phyloP scores from a whole-genome alignment of 1,284 basidiomycete genomes.

The Schizophyllum commune region DNA sequence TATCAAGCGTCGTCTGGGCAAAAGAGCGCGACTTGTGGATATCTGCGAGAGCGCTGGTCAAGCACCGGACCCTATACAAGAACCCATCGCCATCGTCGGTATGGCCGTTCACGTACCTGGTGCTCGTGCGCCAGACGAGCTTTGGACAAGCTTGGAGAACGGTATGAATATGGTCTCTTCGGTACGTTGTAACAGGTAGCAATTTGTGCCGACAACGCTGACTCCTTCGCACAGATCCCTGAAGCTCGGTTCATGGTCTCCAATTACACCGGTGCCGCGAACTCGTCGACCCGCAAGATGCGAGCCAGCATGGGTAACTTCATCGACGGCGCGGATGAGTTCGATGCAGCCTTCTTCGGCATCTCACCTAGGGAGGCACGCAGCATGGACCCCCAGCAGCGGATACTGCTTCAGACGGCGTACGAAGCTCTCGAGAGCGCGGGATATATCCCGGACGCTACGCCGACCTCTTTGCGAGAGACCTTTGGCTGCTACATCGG shows the following conservation, averaged over 20 bases:
- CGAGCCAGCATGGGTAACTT: slow-evolving; percentile 58
- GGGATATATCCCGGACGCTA: slow-evolving; percentile 57
- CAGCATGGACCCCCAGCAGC: slow-evolving; percentile 70
- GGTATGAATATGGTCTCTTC: slow-evolving; percentile 52
- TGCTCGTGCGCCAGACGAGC: slow-evolving; percentile 33
- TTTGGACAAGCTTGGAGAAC: slow-evolving; percentile 54
- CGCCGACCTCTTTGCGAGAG: slow-evolving; percentile 23
- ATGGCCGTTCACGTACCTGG: slow-evolving; percentile 64
- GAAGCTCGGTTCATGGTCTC: slow-evolving; percentile 44
- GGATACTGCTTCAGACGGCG: slow-evolving; percentile 55
- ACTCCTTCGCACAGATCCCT: slow-evolving; percentile 44
- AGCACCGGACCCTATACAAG: slow-evolving; percentile 23
- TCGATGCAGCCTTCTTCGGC: slow-evolving; percentile 66
- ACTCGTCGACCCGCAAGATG: slow-evolving; percentile 29
- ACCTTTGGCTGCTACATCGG: slow-evolving; percentile 61
- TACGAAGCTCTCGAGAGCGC: slow-evolving; percentile 63
- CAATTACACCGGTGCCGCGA: slow-evolving; percentile 25
- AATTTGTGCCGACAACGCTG: slow-evolving; percentile 3
- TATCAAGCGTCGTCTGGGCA: slow-evolving; percentile 6
- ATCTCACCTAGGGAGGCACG: slow-evolving; percentile 65
- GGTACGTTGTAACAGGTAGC: slow-evolving; percentile 27
- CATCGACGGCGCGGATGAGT: slow-evolving; percentile 44
- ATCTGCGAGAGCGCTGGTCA: not conserved
- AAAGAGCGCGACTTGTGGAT: not conserved
- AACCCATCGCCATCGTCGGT: slow-evolving; percentile 61